A percentile compares a stretch with the other conserved stretches of the same genome.
Evolutionary conservation across 1,284 basidiomycete genomes (phyloP).

Genomic region (Cryptococcus maquisensis): DNA sequence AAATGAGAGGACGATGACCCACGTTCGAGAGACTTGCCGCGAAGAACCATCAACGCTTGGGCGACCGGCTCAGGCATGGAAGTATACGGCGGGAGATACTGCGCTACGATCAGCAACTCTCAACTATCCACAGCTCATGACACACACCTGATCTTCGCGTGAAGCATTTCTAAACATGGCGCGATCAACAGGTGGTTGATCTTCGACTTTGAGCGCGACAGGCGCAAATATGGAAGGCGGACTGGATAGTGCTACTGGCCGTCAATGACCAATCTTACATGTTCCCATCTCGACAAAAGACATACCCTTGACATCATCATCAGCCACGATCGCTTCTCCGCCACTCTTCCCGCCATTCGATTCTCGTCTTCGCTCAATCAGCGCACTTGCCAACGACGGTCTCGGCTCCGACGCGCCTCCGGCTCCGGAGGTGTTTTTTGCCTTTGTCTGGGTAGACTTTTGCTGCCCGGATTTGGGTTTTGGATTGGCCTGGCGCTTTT

Average conservation of each 20-base stretch:
- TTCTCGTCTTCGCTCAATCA: neutral
- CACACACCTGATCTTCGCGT: neutral
- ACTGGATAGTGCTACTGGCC: neutral
- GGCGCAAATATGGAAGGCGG: neutral
- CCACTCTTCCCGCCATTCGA: neutral
- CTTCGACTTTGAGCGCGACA: neutral
- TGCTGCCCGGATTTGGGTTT: neutral
- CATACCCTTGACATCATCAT: too few species aligned
- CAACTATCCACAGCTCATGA: neutral
- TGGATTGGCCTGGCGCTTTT: neutral
- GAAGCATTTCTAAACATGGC: constrained; percentile 27
- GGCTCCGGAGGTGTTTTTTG: neutral
- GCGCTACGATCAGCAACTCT: neutral
- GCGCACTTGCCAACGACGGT: neutral
- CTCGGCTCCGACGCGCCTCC: neutral
- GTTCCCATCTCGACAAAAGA: too few species aligned
- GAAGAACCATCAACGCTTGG: constrained; percentile 19
- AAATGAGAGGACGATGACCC: constrained; percentile 2
- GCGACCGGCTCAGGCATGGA: constrained; percentile 16
- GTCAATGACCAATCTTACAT: neutral
- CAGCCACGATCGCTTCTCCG: neutral
- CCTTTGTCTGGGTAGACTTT: constrained; percentile 1
- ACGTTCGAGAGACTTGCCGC: constrained; percentile 24
- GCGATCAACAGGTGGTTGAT: constrained; percentile 21
- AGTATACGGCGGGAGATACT: constrained; percentile 34